These are phyloP conservation scores for Helminthosporium solani DNA, from an alignment of 2,329 filamentous ascomycete species.

Conservation along the genomic window DNA sequence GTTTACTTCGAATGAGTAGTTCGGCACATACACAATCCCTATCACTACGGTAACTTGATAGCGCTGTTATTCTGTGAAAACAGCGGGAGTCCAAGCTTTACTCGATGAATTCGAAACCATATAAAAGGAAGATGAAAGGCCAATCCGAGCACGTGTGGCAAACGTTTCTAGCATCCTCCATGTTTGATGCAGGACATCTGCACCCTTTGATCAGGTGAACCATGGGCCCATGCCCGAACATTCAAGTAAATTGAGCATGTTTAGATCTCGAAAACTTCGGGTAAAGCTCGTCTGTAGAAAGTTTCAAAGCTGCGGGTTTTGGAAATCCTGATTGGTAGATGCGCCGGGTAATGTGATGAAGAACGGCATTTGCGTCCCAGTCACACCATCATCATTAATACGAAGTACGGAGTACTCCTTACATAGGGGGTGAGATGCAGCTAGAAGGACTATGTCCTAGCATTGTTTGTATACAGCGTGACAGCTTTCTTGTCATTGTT, in stretches of 20 bases:
- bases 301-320: conserved; percentile 1
- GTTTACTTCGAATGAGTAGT: conserved; percentile 3
- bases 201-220: conserved; percentile 12
- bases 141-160: conserved; percentile 9
- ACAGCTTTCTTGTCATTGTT: no score
- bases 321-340: conserved; percentile 8
- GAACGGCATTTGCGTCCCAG: conserved; percentile 1
- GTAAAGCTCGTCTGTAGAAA: conserved; percentile 4
- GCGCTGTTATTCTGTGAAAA: neutral
- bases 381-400: no score
- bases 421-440: no score
- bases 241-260: conserved; percentile 1
- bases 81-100: neutral
- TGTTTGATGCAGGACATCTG: conserved; percentile 9
- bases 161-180: conserved; percentile 1
- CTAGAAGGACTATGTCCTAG: no score
- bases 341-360: conserved; percentile 14
- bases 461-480: no score
- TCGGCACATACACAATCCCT: conserved; percentile 5
- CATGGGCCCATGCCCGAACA: conserved; percentile 7
- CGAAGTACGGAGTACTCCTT: no score
- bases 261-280: conserved; percentile 4
- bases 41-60: neutral
- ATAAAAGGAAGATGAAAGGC: neutral
- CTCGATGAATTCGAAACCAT: conserved; percentile 1